Conservation (phyloP, 495 filamentous ascomycete genomes). For the Hypoxylon perforatum region DNA sequence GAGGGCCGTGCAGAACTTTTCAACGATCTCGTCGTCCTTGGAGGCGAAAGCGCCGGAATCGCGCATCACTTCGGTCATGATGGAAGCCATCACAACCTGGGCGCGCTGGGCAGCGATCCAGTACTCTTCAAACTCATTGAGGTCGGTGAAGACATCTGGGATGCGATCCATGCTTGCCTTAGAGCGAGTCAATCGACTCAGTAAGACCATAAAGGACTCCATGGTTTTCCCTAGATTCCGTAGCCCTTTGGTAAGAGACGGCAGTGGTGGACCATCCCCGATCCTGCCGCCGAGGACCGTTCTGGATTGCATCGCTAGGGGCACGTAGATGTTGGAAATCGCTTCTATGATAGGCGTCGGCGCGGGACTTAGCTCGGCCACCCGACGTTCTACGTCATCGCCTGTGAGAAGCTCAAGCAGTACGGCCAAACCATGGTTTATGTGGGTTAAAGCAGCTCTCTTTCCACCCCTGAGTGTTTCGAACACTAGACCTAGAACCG, state of each 20-base stretch:
- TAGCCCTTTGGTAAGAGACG: constrained; percentile 1
- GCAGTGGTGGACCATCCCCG: constrained; percentile 11
- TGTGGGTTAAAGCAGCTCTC: constrained; percentile 21
- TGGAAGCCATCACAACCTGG: background rate
- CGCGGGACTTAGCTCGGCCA: constrained; percentile 16
- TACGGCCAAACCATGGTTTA: constrained; percentile 21
- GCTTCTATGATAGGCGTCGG: constrained; percentile 11
- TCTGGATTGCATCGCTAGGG: constrained; percentile 14
- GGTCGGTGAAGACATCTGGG: constrained; percentile 16
- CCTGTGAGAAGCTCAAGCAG: constrained; percentile 18
- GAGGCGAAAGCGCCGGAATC: background rate
- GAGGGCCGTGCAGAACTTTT: background rate
- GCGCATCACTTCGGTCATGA: constrained; percentile 12
- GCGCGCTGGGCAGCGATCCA: constrained; percentile 4
- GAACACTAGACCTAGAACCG: constrained; percentile 16
- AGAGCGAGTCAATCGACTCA: constrained; percentile 12
- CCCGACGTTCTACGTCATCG: background rate
- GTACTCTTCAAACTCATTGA: constrained; percentile 23
- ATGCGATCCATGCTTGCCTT: background rate
- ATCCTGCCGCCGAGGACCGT: constrained; percentile 10
- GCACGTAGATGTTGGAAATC: constrained; percentile 13
- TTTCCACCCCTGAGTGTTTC: constrained; percentile 17
- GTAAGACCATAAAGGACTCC: constrained; percentile 18
- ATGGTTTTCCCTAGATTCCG: constrained; percentile 16
- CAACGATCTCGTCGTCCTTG: background rate